Conservation (phyloP, 495 filamentous ascomycete genomes). For the Podospora fimiseda region DNA sequence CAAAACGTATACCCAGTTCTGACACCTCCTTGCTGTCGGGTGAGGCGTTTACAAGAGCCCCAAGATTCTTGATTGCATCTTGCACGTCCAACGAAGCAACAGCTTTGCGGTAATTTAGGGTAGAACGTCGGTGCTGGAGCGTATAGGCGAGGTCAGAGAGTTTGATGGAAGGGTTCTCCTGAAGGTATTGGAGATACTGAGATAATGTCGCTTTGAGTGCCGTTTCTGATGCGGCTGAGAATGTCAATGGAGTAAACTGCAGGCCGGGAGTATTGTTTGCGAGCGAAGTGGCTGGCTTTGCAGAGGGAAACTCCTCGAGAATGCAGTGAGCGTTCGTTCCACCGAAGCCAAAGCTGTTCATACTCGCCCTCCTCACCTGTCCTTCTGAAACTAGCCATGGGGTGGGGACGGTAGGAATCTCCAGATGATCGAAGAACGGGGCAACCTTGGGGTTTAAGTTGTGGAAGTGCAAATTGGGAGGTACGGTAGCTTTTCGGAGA, state of each 20-base stretch:
- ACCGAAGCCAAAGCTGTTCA: slow-evolving; percentile 64
- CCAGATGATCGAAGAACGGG: slow-evolving; percentile 34
- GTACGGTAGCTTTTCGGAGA: slow-evolving; percentile 46
- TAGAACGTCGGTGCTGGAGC: no score
- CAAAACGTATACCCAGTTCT: no score
- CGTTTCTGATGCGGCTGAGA: slow-evolving; percentile 3
- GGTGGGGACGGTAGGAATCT: slow-evolving; percentile 34
- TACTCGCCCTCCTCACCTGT: slow-evolving; percentile 44
- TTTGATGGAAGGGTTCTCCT: not conserved
- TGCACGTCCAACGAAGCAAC: no score
- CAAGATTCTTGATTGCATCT: no score
- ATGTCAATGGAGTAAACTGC: not conserved
- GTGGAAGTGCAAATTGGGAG: slow-evolving; percentile 53
- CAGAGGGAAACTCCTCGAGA: not conserved
- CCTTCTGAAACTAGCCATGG: slow-evolving; percentile 41
- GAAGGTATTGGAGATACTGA: no score
- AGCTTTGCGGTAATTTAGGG: no score
- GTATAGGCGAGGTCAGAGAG: not conserved
- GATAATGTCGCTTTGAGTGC: not conserved
- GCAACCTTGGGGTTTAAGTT: slow-evolving; percentile 44
- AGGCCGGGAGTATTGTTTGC: not conserved
- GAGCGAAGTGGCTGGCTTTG: not conserved
- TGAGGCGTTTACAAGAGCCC: no score
- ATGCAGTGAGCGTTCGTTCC: slow-evolving; percentile 25
- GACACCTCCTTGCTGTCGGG: not conserved